Conservation (phyloP, 1,139 yeast genomes). For the Yamadazyma mexicana region DNA sequence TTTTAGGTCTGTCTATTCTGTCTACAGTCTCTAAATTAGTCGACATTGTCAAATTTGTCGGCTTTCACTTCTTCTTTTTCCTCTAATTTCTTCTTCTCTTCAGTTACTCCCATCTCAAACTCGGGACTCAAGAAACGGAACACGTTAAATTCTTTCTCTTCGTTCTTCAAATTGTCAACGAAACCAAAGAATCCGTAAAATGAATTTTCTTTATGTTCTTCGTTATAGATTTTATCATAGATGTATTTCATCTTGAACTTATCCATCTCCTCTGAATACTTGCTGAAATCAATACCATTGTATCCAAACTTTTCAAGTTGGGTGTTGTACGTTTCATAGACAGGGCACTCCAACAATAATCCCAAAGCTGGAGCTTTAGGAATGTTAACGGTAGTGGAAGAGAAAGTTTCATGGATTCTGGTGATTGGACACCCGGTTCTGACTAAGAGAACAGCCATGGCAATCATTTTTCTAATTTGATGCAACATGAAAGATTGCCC, state of each 20-base stretch:
- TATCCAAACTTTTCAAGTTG: constrained; percentile 78
- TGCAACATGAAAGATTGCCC: constrained; percentile 99
- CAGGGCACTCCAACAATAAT: constrained; percentile 84
- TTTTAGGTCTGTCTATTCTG: neutral
- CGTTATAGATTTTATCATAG: constrained; percentile 88
- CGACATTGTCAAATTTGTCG: constrained; percentile 18
- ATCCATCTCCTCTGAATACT: constrained; percentile 69
- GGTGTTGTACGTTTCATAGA: constrained; percentile 80
- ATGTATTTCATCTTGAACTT: constrained; percentile 85
- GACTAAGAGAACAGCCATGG: constrained; percentile 85
- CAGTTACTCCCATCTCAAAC: constrained; percentile 30
- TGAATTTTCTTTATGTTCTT: constrained; percentile 83
- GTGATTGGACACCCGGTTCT: constrained; percentile 82
- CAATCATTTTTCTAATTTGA: constrained; percentile 97
- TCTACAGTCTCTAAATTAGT: constrained; percentile 9
- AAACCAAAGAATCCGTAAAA: constrained; percentile 88
- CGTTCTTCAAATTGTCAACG: constrained; percentile 67
- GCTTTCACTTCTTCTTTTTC: constrained; percentile 2
- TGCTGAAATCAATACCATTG: constrained; percentile 69
- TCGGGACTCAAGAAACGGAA: constrained; percentile 76
- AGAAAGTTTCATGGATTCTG: constrained; percentile 79
- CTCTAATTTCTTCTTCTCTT: constrained; percentile 9
- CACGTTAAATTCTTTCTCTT: constrained; percentile 31
- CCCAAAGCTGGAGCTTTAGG: constrained; percentile 99
- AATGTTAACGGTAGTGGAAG: constrained; percentile 71